Percentiles rank a stretch among this genome's conserved stretches.
phyloP scores from a whole-genome alignment of 2,329 filamentous ascomycete genomes.

The Cercospora sesami region DNA sequence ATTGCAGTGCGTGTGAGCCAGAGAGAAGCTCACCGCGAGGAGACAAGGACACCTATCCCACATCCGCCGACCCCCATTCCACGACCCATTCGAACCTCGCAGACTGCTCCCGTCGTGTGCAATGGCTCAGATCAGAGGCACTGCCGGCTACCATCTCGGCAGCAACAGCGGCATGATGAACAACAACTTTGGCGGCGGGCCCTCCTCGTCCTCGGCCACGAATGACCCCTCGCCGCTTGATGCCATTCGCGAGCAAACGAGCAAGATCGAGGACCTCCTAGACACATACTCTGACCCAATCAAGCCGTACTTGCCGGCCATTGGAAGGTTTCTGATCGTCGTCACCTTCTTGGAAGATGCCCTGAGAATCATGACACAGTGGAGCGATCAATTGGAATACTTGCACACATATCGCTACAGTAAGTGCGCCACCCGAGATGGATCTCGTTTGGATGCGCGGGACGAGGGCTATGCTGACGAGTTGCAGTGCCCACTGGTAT shows the following conservation, averaged over 20 bases:
- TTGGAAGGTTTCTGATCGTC: slow-evolving; percentile 95
- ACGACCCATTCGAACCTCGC: background rate
- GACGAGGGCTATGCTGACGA: background rate
- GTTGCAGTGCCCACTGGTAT: slow-evolving; percentile 76
- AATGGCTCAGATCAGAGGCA: slow-evolving; percentile 63
- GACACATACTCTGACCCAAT: slow-evolving; percentile 85
- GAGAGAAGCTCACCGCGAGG: background rate
- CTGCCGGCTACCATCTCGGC: slow-evolving; percentile 79
- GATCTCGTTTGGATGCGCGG: background rate
- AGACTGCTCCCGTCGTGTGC: slow-evolving; percentile 18
- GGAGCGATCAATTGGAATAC: slow-evolving; percentile 90
- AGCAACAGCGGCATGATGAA: slow-evolving; percentile 59
- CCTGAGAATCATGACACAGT: slow-evolving; percentile 94
- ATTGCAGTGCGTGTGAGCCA: background rate
- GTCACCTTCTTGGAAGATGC: slow-evolving; percentile 98
- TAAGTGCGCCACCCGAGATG: slow-evolving; percentile 54
- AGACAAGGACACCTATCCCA: slow-evolving; percentile 6
- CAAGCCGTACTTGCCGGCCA: slow-evolving; percentile 95
- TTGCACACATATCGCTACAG: slow-evolving; percentile 89
- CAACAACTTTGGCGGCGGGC: slow-evolving; percentile 24
- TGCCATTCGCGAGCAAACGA: slow-evolving; percentile 88
- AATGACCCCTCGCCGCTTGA: slow-evolving; percentile 78
- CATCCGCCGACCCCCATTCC: background rate
- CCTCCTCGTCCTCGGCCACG: slow-evolving; percentile 55
- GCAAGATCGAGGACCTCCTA: slow-evolving; percentile 94